These are phyloP conservation scores for Przewalskia tangutica DNA, from an alignment of 257 asterid genomes.

Conservation along the genomic window DNA sequence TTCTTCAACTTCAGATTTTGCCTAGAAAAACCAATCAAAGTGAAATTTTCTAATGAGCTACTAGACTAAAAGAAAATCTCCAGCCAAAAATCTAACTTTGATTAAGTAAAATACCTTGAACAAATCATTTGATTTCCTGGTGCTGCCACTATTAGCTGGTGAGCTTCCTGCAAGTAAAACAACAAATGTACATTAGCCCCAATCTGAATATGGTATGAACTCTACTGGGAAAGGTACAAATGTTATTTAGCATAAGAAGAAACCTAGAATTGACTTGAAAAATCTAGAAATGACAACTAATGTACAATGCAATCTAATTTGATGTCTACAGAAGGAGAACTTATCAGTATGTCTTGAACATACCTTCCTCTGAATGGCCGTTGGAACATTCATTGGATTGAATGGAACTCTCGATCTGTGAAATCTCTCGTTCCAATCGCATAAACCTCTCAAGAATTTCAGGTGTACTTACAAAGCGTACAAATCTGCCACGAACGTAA, in stretches of 20 bases:
- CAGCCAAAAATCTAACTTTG: neutral
- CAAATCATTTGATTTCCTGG: conserved; percentile 31
- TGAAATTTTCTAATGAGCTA: conserved; percentile 3
- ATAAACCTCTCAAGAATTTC: conserved; percentile 77
- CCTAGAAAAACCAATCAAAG: conserved; percentile 24
- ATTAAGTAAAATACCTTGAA: conserved; percentile 35
- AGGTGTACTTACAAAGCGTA: conserved; percentile 78
- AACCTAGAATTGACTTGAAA: neutral
- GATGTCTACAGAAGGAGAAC: neutral
- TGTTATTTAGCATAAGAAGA: neutral
- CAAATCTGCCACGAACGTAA: conserved; percentile 40
- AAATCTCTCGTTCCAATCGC: conserved; percentile 56
- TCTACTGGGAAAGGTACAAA: neutral
- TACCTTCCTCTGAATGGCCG: conserved; percentile 18
- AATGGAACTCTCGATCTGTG: conserved; percentile 62
- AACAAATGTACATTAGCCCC: neutral
- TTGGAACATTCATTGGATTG: conserved; percentile 39
- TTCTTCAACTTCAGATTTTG: conserved; percentile 33
- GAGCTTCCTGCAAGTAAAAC: conserved; percentile 21
- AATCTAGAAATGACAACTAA: neutral
- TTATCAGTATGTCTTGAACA: neutral
- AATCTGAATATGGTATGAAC: neutral
- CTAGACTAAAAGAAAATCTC: neutral
- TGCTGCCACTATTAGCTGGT: conserved; percentile 36
- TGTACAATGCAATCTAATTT: neutral